These are phyloP conservation scores for Fragaria nilgerrensis DNA, from an alignment of 306 rosid species.

Conservation along the genomic window DNA sequence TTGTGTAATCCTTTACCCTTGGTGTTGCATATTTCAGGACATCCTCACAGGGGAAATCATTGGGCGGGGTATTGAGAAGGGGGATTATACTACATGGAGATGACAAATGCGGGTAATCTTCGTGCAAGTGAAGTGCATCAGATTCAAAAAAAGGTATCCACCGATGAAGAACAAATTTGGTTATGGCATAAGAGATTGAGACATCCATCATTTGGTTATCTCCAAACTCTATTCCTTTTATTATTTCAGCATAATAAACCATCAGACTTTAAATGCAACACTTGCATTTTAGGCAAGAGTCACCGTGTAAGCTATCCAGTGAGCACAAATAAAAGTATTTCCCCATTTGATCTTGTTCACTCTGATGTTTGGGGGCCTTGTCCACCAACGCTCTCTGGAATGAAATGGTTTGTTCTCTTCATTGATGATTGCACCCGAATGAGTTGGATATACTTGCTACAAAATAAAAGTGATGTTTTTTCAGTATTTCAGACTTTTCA, in stretches of 20 bases:
- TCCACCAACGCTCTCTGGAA: neutral
- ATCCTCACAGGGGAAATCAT: neutral
- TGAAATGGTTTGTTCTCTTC: neutral
- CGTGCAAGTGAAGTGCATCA: neutral
- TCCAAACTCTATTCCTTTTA: neutral
- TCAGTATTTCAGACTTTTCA: neutral
- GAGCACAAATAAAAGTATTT: neutral
- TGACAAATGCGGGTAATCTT: neutral
- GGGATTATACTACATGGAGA: neutral
- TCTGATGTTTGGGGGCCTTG: neutral
- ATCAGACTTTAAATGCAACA: neutral
- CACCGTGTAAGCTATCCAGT: neutral
- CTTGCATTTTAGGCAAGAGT: neutral
- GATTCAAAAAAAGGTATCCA: neutral
- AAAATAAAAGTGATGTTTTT: neutral
- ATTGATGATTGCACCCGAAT: neutral
- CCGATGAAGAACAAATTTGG: neutral
- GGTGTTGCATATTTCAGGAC: neutral
- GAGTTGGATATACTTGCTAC: neutral
- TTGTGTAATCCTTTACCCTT: neutral
- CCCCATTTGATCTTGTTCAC: neutral
- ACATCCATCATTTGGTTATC: conserved; percentile 1
- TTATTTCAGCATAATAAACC: neutral
- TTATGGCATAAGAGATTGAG: neutral
- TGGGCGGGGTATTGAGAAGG: neutral